Conservation (phyloP, 148 eudicot species). For the Pharnaceum exiguum region DNA sequence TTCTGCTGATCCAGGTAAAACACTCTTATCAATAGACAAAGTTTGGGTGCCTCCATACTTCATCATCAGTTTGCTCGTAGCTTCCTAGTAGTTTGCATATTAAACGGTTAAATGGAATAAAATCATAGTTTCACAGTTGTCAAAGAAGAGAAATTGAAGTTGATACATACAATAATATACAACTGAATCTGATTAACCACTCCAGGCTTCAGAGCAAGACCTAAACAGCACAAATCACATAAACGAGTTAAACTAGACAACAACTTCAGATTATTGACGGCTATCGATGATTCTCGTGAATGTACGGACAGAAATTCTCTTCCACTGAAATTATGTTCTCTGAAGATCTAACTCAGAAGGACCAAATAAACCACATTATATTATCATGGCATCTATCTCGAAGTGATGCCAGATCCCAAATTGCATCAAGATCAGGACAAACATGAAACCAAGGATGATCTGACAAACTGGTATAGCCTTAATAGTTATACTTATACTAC, state of each 20-base stretch:
- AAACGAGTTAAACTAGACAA: constrained; percentile 5
- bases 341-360: too few relatives aligned
- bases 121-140: background rate
- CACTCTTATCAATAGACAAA: constrained; percentile 49
- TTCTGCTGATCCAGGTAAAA: constrained; percentile 62
- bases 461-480: too few relatives aligned
- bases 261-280: background rate
- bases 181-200: constrained; percentile 71
- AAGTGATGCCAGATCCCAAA: too few relatives aligned
- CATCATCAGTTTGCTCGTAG: constrained; percentile 50
- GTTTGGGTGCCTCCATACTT: constrained; percentile 61
- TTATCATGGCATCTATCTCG: too few relatives aligned
- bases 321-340: too few relatives aligned
- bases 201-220: constrained; percentile 88
- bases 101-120: background rate
- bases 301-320: too few relatives aligned
- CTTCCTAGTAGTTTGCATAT: constrained; percentile 43
- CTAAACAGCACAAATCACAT: constrained; percentile 34
- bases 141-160: background rate
- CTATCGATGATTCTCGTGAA: background rate
- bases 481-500: too few relatives aligned
- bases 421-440: too few relatives aligned
- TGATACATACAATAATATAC: constrained; percentile 44
- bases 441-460: too few relatives aligned
- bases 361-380: too few relatives aligned